Base-by-base conservation (phyloP, 345 rosid species). In the Ailanthus altissimus region DNA sequence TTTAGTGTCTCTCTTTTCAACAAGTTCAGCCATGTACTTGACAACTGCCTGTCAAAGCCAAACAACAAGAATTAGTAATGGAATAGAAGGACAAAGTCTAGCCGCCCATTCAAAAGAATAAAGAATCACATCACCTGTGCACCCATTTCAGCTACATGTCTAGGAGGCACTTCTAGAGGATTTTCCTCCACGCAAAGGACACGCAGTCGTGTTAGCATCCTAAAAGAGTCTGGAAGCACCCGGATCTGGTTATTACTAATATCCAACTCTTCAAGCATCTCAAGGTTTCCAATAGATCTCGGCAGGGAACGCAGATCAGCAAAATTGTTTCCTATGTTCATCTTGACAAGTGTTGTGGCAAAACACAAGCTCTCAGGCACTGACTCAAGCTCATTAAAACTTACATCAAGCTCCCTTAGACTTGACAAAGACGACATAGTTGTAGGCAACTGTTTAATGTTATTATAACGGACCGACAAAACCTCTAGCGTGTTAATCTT, bases 201-300 rank as follows among this genome's bases (percentile, higher is more conserved):
- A 25, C 92, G 86, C 26, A 96, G 79, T 21, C 77, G 84, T 61
- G 94, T 81, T 67, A 96, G 88, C 92, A 90, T 73, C 90, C 91
- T 83, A 77, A 96, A 93, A 25, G 99, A 90, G 72, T 85, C 92
- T 2, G 99, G 99, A 81, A 96, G 97, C 81, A 83, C 78, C 20
- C 89, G 91, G 81, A 96, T 96, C 86, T 96, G 98, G 86, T 96
- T 96, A 78, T 96, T 96, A 87, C 99, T 93, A 67, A 96, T 92
- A 81, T 96, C 97, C 63, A 96, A 74, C 87, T 92, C 99, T 80
- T 96, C 93, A 42, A 96, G 98, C 86, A 78, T 87, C 88, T 90
- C 97, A 40, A 96, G 98, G 86, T 96, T 93, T 73, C 98, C 98
- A 67, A 93, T 90, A 66, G 97, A 89, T 84, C 97, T 90, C 0